These are phyloP conservation scores for Trypanosoma rangeli DNA, from an alignment of 208 protist species.

Conservation along the genomic window DNA sequence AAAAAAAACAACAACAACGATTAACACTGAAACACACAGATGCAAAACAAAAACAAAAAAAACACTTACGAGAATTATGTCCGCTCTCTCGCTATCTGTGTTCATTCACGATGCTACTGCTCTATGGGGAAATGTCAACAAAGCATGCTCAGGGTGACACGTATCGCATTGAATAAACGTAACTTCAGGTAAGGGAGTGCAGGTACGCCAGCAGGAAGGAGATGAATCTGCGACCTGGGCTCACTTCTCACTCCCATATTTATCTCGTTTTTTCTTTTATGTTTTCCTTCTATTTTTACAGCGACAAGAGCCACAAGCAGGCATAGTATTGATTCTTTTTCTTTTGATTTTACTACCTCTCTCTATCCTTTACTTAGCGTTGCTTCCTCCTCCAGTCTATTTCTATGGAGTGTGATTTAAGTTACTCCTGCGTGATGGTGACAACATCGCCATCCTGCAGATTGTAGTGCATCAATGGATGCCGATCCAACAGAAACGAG, in stretches of 20 bases:
- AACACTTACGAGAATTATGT: neutral
- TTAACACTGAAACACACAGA: neutral
- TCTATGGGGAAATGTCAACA: slow-evolving; percentile 7
- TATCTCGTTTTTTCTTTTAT: neutral
- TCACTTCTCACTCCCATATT: neutral
- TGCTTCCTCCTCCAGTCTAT: neutral
- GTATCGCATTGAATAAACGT: neutral
- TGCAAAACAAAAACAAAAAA: neutral
- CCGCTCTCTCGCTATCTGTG: neutral
- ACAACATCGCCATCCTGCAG: slow-evolving; percentile 66
- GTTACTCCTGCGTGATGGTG: slow-evolving; percentile 71
- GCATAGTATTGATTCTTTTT: neutral
- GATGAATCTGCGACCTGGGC: neutral
- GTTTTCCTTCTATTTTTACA: neutral
- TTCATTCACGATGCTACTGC: neutral
- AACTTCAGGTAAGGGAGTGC: neutral
- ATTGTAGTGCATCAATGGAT: slow-evolving; percentile 72
- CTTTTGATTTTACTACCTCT: slow-evolving; percentile 12
- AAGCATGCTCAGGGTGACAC: neutral
- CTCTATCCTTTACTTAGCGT: neutral
- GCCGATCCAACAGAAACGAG: slow-evolving; percentile 61
- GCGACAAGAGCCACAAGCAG: neutral
- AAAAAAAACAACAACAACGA: neutral
- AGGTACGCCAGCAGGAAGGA: neutral
- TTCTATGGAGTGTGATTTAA: neutral